These are phyloP conservation scores for Cinchona pubescens DNA, from an alignment of 257 asterid genomes.

Conservation along the genomic window DNA sequence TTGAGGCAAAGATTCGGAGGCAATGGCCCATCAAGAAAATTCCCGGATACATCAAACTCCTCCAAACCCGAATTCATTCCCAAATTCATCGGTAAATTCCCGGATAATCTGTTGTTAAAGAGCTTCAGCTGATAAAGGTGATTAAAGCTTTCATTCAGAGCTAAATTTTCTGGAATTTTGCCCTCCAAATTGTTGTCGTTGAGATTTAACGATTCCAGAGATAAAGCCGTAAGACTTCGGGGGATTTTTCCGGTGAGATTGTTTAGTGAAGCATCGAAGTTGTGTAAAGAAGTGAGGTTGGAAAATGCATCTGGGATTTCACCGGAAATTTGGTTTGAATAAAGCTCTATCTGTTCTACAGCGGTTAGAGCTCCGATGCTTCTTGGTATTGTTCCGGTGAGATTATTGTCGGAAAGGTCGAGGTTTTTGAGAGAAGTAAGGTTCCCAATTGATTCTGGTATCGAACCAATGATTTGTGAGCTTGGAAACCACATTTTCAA, in stretches of 20 bases:
- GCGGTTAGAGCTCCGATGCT: conserved; percentile 47
- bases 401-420: conserved; percentile 52
- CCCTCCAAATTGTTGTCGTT: conserved; percentile 64
- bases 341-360: conserved; percentile 52
- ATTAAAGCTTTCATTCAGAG: conserved; percentile 38
- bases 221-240: conserved; percentile 47
- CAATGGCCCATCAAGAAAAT: conserved; percentile 59
- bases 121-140: conserved; percentile 44
- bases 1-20: conserved; percentile 58
- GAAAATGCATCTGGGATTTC: conserved; percentile 65
- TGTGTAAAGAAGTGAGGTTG: conserved; percentile 42
- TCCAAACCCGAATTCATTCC: conserved; percentile 65
- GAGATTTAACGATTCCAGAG: conserved; percentile 48
- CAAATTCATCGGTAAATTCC: conserved; percentile 47
- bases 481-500: conserved; percentile 34
- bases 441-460: conserved; percentile 60
- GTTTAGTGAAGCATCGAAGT: conserved; percentile 66
- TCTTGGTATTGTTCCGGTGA: conserved; percentile 60
- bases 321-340: conserved; percentile 52
- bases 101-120: conserved; percentile 63
- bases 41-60: conserved; percentile 60
- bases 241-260: conserved; percentile 67
- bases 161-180: conserved; percentile 51
- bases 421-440: conserved; percentile 43
- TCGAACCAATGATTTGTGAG: conserved; percentile 47